phyloP scores from a whole-genome alignment of 768 basidiomycete species.

The Melanogaster broomeanus region DNA sequence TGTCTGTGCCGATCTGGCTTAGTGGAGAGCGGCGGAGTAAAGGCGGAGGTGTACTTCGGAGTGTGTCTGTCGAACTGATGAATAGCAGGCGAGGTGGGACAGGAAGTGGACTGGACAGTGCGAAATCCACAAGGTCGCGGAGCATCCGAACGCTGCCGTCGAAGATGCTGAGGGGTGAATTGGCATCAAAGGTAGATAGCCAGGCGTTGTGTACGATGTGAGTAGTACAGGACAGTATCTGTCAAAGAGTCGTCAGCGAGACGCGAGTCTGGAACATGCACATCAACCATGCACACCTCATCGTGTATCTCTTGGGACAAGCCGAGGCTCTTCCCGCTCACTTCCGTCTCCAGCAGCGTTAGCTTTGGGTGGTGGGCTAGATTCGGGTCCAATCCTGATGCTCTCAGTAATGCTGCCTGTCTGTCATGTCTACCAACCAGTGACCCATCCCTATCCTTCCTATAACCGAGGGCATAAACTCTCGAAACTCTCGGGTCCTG shows the following conservation, averaged over 20 bases:
- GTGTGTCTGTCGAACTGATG: constrained; percentile 27
- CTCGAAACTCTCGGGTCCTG: constrained; percentile 7
- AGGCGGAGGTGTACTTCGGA: not conserved
- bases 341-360: constrained; percentile 32
- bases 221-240: constrained; percentile 30
- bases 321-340: constrained; percentile 24
- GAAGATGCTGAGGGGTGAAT: constrained; percentile 10
- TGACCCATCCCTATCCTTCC: constrained; percentile 12
- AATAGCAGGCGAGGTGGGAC: constrained; percentile 34
- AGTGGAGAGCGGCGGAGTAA: not conserved
- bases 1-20: not conserved
- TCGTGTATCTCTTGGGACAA: constrained; percentile 26
- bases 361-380: constrained; percentile 33
- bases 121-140: constrained; percentile 38
- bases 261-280: not conserved
- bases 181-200: constrained; percentile 4
- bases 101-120: constrained; percentile 31
- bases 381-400: constrained; percentile 32
- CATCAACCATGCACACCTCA: constrained; percentile 17
- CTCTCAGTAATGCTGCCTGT: constrained; percentile 28
- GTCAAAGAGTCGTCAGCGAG: not conserved
- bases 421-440: constrained; percentile 31
- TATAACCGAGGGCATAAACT: constrained; percentile 34
- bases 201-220: constrained; percentile 40
- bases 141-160: constrained; percentile 11